Base-by-base conservation (phyloP, 352 stramenopile genomes). In the Phytophthora sansomeana region DNA sequence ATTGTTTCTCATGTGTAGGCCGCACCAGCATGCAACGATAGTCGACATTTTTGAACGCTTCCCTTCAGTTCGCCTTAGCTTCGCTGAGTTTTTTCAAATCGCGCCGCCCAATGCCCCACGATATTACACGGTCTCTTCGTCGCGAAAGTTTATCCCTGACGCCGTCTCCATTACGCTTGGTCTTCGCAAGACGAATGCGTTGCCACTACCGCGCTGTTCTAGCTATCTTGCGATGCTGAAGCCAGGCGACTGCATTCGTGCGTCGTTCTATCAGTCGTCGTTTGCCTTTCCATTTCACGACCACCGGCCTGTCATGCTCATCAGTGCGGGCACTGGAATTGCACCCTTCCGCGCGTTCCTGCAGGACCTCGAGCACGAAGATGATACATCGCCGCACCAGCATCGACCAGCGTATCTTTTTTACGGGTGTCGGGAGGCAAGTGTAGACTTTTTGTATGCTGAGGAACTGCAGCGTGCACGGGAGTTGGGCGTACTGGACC, bases 71-170 rank as follows among this genome's bases (percentile, higher is more conserved):
- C 74, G 63, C 4, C 52, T 95, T 21, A 84, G 76, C 39, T 92
- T 93, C 36, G 55, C 54, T 4, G 78, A 75, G 33, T 91, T 94
- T 63, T 83, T 90, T 55, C 80, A 92, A 53, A 66, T 93, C 19
- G 86, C 77, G 6, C 84, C 88, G 13, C 51, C 65, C 26, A 93
- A 93, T 58, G 69, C 80, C 0, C 76, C 85, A 16, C 77, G 88
- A 10, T 93, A 93, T 57, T 96, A 96, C 77, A 95, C 86, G 6
- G 77, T 96, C 11, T 93, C 88, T 29, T 96, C 88, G 2, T 96
- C 88, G 44, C 74, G 85, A 8, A 70, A 69, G n/a, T 79, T 83
- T 44, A 69, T 72, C 28, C 80, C 78, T 1, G 65, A 91, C 28
- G 77, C 58, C 1, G 74, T 93, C 30, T 90, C 85, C 19, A 84